Evolutionary conservation across 345 rosid genomes (phyloP).

Genomic region (Brassica nigra): DNA sequence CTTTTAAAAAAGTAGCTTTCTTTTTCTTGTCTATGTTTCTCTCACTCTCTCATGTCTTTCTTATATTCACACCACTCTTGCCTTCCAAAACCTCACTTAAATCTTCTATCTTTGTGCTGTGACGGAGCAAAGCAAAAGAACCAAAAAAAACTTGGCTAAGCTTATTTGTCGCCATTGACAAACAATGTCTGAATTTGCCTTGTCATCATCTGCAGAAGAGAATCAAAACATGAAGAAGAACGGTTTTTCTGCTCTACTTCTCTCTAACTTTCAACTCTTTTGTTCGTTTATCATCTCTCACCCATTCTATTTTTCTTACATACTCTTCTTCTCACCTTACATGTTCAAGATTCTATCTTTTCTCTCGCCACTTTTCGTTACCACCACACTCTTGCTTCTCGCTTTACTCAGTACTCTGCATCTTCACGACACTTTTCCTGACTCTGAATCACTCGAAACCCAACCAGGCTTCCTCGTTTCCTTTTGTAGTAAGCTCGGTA

Average conservation of each 20-base stretch:
- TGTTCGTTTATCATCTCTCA: conserved; percentile 59
- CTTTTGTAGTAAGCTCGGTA: conserved; percentile 46
- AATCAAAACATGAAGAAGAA: conserved; percentile 39
- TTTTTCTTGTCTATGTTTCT: conserved; percentile 20
- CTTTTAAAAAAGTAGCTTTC: conserved; percentile 53
- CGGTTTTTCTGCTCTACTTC: conserved; percentile 47
- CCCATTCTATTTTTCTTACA: conserved; percentile 59
- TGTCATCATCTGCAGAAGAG: conserved; percentile 39
- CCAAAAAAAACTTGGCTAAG: conserved; percentile 3
- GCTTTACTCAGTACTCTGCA: conserved; percentile 51
- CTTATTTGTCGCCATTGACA: conserved; percentile 32
- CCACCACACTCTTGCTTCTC: conserved; percentile 73
- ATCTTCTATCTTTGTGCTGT: conserved; percentile 17
- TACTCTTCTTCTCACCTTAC: conserved; percentile 68
- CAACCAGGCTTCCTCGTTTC: conserved; percentile 46
- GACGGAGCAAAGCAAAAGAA: conserved; percentile 30
- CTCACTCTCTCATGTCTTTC: conserved; percentile 31
- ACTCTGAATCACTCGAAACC: conserved; percentile 40
- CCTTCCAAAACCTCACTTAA: conserved; percentile 37
- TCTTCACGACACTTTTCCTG: conserved; percentile 21
- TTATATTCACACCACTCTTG: conserved; percentile 65
- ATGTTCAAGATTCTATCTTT: conserved; percentile 72
- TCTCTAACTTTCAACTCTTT: conserved; percentile 53
- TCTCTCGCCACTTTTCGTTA: conserved; percentile 80
- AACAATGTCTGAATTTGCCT: conserved; percentile 59